Conservation (phyloP, 2,329 filamentous ascomycete genomes). For the Fusarium cicatricum region DNA sequence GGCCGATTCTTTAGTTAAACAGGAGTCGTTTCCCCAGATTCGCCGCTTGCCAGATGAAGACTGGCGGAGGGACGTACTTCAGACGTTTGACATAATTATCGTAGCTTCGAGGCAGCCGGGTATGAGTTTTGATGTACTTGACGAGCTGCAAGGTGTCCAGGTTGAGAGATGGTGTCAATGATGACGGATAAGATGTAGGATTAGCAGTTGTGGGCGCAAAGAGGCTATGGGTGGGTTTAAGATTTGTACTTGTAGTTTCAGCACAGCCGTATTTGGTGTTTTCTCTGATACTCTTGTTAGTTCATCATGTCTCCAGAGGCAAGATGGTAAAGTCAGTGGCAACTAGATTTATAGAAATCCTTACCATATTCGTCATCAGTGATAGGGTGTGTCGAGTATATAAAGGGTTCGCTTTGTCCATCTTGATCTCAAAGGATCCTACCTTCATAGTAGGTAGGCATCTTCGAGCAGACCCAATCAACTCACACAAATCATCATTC, state of each 20-base stretch:
- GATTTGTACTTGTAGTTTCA: background rate
- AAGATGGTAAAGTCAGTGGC: constrained; percentile 12
- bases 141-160: constrained; percentile 45
- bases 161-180: constrained; percentile 50
- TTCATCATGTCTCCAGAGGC: background rate
- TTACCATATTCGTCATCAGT: background rate
- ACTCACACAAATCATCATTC: constrained; percentile 2
- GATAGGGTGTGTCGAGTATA: background rate
- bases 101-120: constrained; percentile 51
- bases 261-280: background rate
- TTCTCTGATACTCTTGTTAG: background rate
- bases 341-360: constrained; percentile 1
- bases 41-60: constrained; percentile 45
- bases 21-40: constrained; percentile 50
- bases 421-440: background rate
- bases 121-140: constrained; percentile 49
- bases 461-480: constrained; percentile 6
- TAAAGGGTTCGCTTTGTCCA: background rate
- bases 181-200: background rate
- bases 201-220: background rate
- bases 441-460: background rate
- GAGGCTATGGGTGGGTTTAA: background rate
- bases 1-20: constrained; percentile 52
- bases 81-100: constrained; percentile 51
- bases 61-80: constrained; percentile 49